Base-by-base conservation (phyloP, 2,329 filamentous ascomycete genomes). In the Scedosporium boydii region DNA sequence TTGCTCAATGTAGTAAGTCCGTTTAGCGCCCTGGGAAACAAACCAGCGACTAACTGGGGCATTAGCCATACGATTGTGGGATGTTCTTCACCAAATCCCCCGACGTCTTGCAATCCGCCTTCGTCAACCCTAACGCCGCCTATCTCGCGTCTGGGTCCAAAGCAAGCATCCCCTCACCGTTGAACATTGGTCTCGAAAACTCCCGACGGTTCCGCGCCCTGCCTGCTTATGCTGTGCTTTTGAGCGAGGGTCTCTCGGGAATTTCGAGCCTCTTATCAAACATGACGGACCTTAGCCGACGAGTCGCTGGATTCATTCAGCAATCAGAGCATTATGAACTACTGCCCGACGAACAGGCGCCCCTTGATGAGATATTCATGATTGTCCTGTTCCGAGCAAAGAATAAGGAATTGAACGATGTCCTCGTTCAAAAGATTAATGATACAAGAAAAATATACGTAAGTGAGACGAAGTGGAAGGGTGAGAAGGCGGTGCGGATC, bases 111-210 rank as follows among this genome's bases (percentile, higher is more conserved):
- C 78, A 75, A 62, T 72, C 80, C 34, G 87, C 92, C 9, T 96
- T 93, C 74, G 81, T 84, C 64, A 97, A 97, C 74, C 85, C 90
- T 38, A 93, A 93, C 71, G 93, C 93, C 2, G 89, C 87, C 1
- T 97, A 97, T 70, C 83, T 96, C 56, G 75, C 79, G 4, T 70
- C 76, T 7, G 73, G 74, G 21, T 72, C 73, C 16, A 68, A 69
- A 3, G 71, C 63, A 65, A 70, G 58, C 69, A 88, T 95, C 65
- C 85, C 87, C n/a, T 93, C 89, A 3, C 93, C 93, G 0, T 77
- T 96, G 16, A 93, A 96, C 73, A 85, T 95, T 63, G 91, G 92
- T 21, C 79, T 97, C 21, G 93, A 97, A 69, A 97, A 97, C 74
- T 96, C 92, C 1, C 86, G 93, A 46, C 87, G 93, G 5, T 96